Base-by-base conservation (phyloP, 169 alveolate species). In the Plasmodium gonderi region DNA sequence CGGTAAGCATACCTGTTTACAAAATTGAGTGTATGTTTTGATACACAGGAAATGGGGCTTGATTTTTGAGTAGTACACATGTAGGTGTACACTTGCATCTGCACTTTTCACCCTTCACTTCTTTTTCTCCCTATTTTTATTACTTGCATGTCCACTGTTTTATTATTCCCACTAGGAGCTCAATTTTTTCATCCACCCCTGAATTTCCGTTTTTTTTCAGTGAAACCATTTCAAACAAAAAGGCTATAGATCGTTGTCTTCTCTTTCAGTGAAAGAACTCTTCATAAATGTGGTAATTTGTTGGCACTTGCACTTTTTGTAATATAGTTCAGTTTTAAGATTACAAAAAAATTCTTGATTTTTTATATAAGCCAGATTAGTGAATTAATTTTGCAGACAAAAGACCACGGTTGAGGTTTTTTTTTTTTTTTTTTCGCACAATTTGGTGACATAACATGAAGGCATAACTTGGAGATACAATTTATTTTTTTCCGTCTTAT, bases 141-240 rank as follows among this genome's bases (percentile, higher is more conserved):
- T 89, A 89, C 94, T 77, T 89, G 60, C 40, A 47, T 17, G 94
- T 89, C 94, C 94, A 89, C 72, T 38, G 68, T 14, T 89, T 89
- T 36, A 89, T 65, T 77, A 77, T 77, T 17, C 77, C 54, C 7
- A 78, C 54, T 36, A 89, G 75, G 7, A 89, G 49, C 36, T 76
- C 94, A 40, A 42, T 77, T 49, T 36, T 76, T 89, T 89, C 90
- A 4, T 89, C 94, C 94, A 89, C 45, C 78, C 2, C 68, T 44
- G 65, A 83, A 29, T n/a, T n/a, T 74, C 44, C 67, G 40, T 29
- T 45, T 76, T 65, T 4, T 7, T 72, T 36, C 26, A 14, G 51
- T 72, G 26, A 72, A 12, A 72, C 31, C 45, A 14, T 36, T 36
- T 72, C 45, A n/a, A n/a, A n/a, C 64, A 12, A 72, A 31, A 12